phyloP scores from a whole-genome alignment of 2,329 filamentous ascomycete genomes.

The Arthrobotrys musiformis region DNA sequence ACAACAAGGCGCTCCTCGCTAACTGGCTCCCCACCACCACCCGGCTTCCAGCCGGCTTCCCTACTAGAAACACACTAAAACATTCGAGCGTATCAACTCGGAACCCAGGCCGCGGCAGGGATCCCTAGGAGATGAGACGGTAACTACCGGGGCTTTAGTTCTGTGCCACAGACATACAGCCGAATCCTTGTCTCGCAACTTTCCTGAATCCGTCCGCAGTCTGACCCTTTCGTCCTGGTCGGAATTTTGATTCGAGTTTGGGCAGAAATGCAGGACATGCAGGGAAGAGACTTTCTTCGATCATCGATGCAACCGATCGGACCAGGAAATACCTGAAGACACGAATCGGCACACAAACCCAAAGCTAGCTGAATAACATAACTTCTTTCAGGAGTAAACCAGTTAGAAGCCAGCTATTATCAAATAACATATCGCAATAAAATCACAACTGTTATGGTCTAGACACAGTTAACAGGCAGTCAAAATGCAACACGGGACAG shows the following conservation, averaged over 20 bases:
- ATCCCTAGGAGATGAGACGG: not conserved
- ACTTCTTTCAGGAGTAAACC: not conserved
- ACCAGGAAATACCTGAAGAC: not conserved
- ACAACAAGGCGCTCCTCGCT: constrained; percentile 10
- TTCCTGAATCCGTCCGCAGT: not conserved
- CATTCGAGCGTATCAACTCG: constrained; percentile 4
- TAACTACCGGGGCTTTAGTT: not conserved
- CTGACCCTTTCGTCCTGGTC: not conserved
- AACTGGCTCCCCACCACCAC: constrained; percentile 1
- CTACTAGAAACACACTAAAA: not conserved
- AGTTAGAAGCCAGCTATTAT: not conserved
- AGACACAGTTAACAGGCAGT: not conserved
- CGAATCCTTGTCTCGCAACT: not conserved
- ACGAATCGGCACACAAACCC: not conserved
- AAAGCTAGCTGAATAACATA: not conserved
- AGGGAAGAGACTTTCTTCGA: not conserved
- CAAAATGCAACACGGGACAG: constrained; percentile 3
- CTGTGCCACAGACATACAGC: constrained; percentile 6
- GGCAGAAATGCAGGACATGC: too few relatives aligned
- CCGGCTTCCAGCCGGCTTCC: not conserved
- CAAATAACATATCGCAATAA: not conserved
- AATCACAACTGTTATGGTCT: not conserved
- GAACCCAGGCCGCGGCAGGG: constrained; percentile 1
- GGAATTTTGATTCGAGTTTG: not conserved
- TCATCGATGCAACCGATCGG: constrained; percentile 4